Base-by-base conservation (phyloP, 1,284 basidiomycete species). In the Fomitopsis palustris region DNA sequence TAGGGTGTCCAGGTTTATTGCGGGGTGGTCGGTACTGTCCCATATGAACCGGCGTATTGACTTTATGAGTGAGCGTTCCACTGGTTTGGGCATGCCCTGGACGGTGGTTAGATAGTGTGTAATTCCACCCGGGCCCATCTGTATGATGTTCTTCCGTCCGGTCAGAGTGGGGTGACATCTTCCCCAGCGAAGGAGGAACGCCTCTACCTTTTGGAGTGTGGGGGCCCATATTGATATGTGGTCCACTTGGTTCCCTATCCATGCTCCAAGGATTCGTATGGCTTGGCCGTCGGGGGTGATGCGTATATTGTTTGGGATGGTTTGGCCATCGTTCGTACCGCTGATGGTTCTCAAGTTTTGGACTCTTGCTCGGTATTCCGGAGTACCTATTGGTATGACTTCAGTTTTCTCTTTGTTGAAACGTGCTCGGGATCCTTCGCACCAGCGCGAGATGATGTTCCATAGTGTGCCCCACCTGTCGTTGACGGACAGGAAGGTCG, bases 211-310 rank as follows among this genome's bases (percentile, higher is more conserved):
- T 0, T 70, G 61, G 0, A 71, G 2, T 0, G 68, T 58, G 0
- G 53, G 12, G 4, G 47, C 45, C 74, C 73, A 75, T 5, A 61
- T 63, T 0, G 51, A 49, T 0, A 29, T 42, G 0, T 61, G 19
- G 19, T 65, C 23, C 0, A 62, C 27, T 3, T 27, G 10, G 29
- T 49, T 49, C 23, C 45, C 45, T 14, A 49, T 49, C 45, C 45
- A 49, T 14, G 68, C 68, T 0, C 75, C 73, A 0, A 76, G 65
- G 4, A 64, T 63, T 1, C 73, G 42, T 0, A 65, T 61, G 0
- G 65, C 35, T 6, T 67, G 62, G 0, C 70, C 68, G 16, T 74
- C 73, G 4, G 51, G 14, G 0, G 65, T 62, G 0, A 74, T 64
- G 3, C 54, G 29, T 0, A 69, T 63, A 0, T 51, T 3, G 5